These are phyloP conservation scores for Haematococcus sp. DNA, from an alignment of 139 green algal genomes.

Conservation along the genomic window DNA sequence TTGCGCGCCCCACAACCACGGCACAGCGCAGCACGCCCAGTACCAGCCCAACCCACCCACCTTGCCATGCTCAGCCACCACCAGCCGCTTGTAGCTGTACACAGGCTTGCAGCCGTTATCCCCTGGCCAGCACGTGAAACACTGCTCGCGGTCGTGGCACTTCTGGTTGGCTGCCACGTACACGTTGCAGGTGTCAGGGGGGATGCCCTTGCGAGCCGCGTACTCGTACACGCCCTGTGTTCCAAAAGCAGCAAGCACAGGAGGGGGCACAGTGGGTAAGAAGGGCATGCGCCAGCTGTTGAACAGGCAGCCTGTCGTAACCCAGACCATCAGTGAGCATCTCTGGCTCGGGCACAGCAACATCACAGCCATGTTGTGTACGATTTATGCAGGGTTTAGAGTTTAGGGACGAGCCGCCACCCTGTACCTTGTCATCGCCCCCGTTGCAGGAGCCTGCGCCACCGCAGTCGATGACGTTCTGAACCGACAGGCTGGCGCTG, in stretches of 20 bases:
- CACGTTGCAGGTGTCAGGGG: constrained; percentile 86
- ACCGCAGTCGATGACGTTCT: constrained; percentile 85
- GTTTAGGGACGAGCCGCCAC: no score
- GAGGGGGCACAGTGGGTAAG: neutral
- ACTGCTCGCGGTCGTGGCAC: constrained; percentile 68
- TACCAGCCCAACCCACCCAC: constrained; percentile 21
- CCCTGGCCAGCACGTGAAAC: constrained; percentile 59
- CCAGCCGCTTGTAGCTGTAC: constrained; percentile 61
- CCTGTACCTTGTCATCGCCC: constrained; percentile 29
- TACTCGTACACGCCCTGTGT: constrained; percentile 55
- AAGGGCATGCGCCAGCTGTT: neutral
- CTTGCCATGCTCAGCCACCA: constrained; percentile 66
- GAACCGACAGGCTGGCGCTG: constrained; percentile 28
- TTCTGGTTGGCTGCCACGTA: constrained; percentile 67
- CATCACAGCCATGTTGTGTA: neutral
- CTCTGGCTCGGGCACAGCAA: no score
- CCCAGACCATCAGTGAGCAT: no score
- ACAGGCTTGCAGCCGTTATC: constrained; percentile 46
- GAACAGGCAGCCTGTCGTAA: no score
- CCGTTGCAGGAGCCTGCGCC: constrained; percentile 71
- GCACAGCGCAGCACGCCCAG: no score
- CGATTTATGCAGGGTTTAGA: no score
- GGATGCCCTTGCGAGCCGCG: constrained; percentile 59
- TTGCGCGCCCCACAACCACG: no score
- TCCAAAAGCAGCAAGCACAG: neutral